Conservation (phyloP, 2,329 filamentous ascomycete genomes). For the Calonectria multiphialidica region DNA sequence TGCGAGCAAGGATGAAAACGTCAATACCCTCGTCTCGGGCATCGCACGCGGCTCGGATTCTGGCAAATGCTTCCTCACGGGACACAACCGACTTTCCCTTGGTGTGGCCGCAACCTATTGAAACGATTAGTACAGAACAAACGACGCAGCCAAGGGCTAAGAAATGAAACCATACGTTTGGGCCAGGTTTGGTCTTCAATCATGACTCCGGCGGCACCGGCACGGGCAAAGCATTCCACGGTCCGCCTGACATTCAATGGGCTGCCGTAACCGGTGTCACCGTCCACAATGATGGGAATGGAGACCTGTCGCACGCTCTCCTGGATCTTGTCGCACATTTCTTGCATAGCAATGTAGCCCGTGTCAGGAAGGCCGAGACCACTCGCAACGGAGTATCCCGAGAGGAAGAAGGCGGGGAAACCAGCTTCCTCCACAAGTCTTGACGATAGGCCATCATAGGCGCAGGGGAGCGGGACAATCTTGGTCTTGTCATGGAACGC, state of each 20-base stretch:
- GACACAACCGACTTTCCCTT: slow-evolving; percentile 60
- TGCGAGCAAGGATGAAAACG: slow-evolving; percentile 59
- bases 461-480: slow-evolving; percentile 57
- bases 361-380: slow-evolving; percentile 59
- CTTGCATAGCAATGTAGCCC: slow-evolving; percentile 61
- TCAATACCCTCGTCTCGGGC: slow-evolving; percentile 57
- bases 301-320: slow-evolving; percentile 52
- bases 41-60: slow-evolving; percentile 58
- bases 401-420: slow-evolving; percentile 59
- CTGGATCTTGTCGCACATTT: slow-evolving; percentile 60
- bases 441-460: slow-evolving; percentile 57
- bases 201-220: slow-evolving; percentile 54
- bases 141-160: too few relatives aligned
- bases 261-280: slow-evolving; percentile 61
- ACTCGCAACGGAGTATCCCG: slow-evolving; percentile 55
- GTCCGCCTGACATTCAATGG: slow-evolving; percentile 60
- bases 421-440: slow-evolving; percentile 59
- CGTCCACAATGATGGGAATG: slow-evolving; percentile 59
- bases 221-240: slow-evolving; percentile 54
- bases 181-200: slow-evolving; percentile 64
- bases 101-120: slow-evolving; percentile 50
- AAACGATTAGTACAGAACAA: background rate
- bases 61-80: slow-evolving; percentile 57
- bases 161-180: slow-evolving; percentile 51
- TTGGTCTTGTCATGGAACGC: slow-evolving; percentile 54